Conservation (phyloP, 305 asterid genomes). For the Solanum chacoense region DNA sequence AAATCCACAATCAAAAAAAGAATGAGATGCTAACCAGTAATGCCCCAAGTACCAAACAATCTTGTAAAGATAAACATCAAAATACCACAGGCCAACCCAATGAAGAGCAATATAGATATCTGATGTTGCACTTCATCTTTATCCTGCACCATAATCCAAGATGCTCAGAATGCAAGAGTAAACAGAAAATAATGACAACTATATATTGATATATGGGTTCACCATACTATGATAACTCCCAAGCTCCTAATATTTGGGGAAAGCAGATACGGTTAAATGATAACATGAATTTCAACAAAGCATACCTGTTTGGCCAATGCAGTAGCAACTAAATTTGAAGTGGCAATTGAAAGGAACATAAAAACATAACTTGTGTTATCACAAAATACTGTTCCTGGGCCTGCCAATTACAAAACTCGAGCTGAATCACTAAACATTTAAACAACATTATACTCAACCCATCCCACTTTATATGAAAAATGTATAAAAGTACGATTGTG, state of each 20-base stretch:
- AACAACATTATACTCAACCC: not conserved
- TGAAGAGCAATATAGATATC: conserved; percentile 71
- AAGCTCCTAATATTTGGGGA: not conserved
- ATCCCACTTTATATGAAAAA: not conserved
- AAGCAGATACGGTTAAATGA: not conserved
- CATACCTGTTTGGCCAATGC: conserved; percentile 75
- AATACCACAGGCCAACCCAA: conserved; percentile 73
- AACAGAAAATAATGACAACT: not conserved
- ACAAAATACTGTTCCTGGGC: conserved; percentile 90
- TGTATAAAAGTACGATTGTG: not conserved
- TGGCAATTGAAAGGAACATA: conserved; percentile 93
- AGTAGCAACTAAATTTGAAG: conserved; percentile 92
- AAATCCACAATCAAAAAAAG: not conserved
- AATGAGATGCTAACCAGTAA: conserved; percentile 40
- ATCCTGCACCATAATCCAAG: conserved; percentile 38
- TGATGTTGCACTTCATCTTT: conserved; percentile 83
- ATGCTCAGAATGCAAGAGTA: conserved; percentile 9
- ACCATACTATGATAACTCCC: not conserved
- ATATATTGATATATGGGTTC: not conserved
- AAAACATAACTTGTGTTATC: conserved; percentile 72
- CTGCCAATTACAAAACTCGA: conserved; percentile 28
- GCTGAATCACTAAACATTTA: not conserved
- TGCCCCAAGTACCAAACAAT: conserved; percentile 59
- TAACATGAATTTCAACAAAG: not conserved
- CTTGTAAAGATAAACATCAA: conserved; percentile 72